Percentiles rank a stretch among this genome's conserved stretches.
Evolutionary conservation across 306 rosid species (phyloP).

Genomic region (Alnus glutinosa): DNA sequence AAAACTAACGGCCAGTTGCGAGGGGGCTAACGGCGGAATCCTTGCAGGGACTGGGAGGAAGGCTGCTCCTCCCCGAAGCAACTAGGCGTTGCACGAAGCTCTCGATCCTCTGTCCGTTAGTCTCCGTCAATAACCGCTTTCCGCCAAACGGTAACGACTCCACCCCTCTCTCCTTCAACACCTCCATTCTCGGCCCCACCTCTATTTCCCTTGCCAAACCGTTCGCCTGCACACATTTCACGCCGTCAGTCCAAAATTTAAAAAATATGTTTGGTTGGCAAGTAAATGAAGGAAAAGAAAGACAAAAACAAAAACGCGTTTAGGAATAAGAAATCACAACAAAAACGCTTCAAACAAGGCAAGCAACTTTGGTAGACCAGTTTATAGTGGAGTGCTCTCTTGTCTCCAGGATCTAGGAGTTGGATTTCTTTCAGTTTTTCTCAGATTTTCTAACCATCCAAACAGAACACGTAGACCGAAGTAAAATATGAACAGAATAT

Average conservation of each 20-base stretch:
- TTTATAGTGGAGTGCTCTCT: background rate
- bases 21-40: constrained; percentile 55
- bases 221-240: constrained; percentile 54
- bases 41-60: constrained; percentile 82
- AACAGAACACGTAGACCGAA: constrained; percentile 18
- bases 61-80: constrained; percentile 63
- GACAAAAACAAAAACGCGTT: background rate
- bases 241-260: constrained; percentile 15
- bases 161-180: constrained; percentile 68
- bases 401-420: background rate
- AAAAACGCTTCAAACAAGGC: constrained; percentile 17
- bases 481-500: background rate
- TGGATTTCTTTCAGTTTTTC: constrained; percentile 4
- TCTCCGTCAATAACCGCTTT: constrained; percentile 92
- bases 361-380: background rate
- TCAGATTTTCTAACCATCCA: constrained; percentile 39
- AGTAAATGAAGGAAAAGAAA: background rate
- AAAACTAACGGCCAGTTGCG: constrained; percentile 53
- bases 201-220: constrained; percentile 47
- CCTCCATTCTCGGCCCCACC: constrained; percentile 33
- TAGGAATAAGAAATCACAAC: background rate
- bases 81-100: constrained; percentile 74
- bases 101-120: constrained; percentile 86
- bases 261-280: background rate
- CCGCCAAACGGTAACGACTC: constrained; percentile 99